Evolutionary conservation across 2,329 filamentous ascomycete genomes (phyloP).

Genomic region (Magnaporthales sp.): DNA sequence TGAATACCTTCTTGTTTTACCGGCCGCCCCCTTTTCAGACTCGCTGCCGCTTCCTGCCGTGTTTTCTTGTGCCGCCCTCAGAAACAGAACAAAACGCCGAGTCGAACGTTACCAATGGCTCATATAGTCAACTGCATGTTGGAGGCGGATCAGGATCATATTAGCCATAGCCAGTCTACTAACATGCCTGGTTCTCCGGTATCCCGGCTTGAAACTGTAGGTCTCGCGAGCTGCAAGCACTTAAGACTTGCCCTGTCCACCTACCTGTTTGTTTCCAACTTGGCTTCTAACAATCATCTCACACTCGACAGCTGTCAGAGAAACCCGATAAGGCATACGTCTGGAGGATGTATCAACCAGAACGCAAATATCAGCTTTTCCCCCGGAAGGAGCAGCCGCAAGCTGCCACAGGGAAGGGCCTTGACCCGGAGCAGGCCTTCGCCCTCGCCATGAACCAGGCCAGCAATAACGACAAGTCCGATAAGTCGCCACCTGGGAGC

Average conservation of each 20-base stretch:
- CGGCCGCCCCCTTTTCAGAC: neutral
- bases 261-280: slow-evolving; percentile 5
- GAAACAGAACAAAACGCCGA: neutral
- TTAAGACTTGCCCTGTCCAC: slow-evolving; percentile 8
- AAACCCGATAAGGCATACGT: slow-evolving; percentile 20
- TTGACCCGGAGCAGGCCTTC: slow-evolving; percentile 42
- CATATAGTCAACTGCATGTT: slow-evolving; percentile 54
- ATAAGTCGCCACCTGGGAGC: slow-evolving; percentile 27
- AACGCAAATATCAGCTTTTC: slow-evolving; percentile 55
- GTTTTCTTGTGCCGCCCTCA: neutral
- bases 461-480: slow-evolving; percentile 25
- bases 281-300: slow-evolving; percentile 14
- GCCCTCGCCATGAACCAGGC: slow-evolving; percentile 30
- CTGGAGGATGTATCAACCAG: slow-evolving; percentile 52
- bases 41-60: neutral
- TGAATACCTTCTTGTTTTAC: neutral
- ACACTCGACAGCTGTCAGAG: slow-evolving; percentile 14
- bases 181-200: slow-evolving; percentile 38
- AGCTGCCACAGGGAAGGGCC: slow-evolving; percentile 31
- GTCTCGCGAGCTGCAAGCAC: slow-evolving; percentile 20
- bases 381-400: slow-evolving; percentile 41
- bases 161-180: slow-evolving; percentile 37
- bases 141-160: slow-evolving; percentile 31
- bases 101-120: slow-evolving; percentile 36
- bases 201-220: slow-evolving; percentile 36